Evolutionary conservation across 2,329 filamentous ascomycete genomes (phyloP).

Genomic region (Immersiporthe knoxdaviesiana): DNA sequence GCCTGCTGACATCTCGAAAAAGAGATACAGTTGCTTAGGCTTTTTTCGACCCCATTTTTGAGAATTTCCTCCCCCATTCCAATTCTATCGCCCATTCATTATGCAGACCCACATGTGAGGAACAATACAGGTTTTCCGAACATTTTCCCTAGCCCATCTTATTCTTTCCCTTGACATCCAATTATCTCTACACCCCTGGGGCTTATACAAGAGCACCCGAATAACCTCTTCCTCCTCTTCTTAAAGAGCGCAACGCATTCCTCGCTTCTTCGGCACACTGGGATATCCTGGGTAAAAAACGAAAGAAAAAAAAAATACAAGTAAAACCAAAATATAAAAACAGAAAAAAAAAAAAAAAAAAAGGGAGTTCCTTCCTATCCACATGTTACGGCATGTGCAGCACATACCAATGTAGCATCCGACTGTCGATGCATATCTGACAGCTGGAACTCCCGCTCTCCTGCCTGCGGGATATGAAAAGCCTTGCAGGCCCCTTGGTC

Average conservation of each 20-base stretch:
- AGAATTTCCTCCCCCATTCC: background rate
- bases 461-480: conserved; percentile 5
- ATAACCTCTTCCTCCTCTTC: too few relatives aligned
- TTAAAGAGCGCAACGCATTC: too few relatives aligned
- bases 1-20: background rate
- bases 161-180: background rate
- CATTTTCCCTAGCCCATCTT: too few relatives aligned
- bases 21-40: background rate
- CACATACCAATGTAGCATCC: conserved; percentile 11
- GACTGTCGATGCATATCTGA: conserved; percentile 3
- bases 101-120: background rate
- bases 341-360: too few relatives aligned
- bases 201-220: background rate
- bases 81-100: background rate
- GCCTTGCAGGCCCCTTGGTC: conserved; percentile 29
- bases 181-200: background rate
- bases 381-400: conserved; percentile 11
- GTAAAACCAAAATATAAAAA: too few relatives aligned
- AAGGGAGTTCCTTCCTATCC: background rate
- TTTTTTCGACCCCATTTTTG: too few relatives aligned
- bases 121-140: background rate
- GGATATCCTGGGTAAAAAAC: too few relatives aligned
- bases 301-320: too few relatives aligned
- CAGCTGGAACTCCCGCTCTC: background rate
- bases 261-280: background rate